phyloP scores from a whole-genome alignment of 768 basidiomycete species.

The Coprinopsis sp. region DNA sequence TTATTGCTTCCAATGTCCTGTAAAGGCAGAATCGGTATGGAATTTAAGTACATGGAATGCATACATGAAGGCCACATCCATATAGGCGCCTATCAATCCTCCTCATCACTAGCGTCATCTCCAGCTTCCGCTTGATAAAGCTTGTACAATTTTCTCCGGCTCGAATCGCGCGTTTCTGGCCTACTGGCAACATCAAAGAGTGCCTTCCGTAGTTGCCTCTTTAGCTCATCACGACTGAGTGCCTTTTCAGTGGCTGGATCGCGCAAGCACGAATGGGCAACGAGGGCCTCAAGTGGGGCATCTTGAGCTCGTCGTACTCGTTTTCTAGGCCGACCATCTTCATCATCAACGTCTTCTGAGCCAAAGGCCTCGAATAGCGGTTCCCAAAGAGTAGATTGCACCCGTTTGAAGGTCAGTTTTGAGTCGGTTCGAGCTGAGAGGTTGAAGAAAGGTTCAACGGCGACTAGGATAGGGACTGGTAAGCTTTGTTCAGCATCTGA shows the following conservation, averaged over 20 bases:
- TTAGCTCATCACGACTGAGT: constrained; percentile 34
- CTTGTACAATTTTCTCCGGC: constrained; percentile 75
- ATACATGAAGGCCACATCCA: too few species aligned
- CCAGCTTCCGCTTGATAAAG: constrained; percentile 68
- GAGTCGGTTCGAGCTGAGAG: constrained; percentile 67
- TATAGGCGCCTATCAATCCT: constrained; percentile 18
- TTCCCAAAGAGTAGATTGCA: constrained; percentile 61
- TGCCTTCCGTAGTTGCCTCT: constrained; percentile 50
- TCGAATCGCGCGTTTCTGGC: constrained; percentile 69
- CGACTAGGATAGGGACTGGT: constrained; percentile 31
- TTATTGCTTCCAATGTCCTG: too few species aligned
- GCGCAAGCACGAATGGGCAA: constrained; percentile 51
- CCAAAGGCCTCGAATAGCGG: constrained; percentile 58
- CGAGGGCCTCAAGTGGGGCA: constrained; percentile 37
- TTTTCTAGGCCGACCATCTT: constrained; percentile 37
- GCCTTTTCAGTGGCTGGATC: constrained; percentile 36
- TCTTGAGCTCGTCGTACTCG: constrained; percentile 38
- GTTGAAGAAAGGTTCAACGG: constrained; percentile 61
- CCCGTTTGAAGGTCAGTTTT: constrained; percentile 64
- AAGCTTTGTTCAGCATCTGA: constrained; percentile 37
- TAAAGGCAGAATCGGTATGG: too few species aligned
- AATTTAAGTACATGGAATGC: too few species aligned
- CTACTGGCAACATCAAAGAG: constrained; percentile 75
- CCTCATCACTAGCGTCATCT: constrained; percentile 22
- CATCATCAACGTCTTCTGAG: constrained; percentile 34